Base-by-base conservation (phyloP, 2,329 filamentous ascomycete genomes). In the Pseudogymnoascus sp. region DNA sequence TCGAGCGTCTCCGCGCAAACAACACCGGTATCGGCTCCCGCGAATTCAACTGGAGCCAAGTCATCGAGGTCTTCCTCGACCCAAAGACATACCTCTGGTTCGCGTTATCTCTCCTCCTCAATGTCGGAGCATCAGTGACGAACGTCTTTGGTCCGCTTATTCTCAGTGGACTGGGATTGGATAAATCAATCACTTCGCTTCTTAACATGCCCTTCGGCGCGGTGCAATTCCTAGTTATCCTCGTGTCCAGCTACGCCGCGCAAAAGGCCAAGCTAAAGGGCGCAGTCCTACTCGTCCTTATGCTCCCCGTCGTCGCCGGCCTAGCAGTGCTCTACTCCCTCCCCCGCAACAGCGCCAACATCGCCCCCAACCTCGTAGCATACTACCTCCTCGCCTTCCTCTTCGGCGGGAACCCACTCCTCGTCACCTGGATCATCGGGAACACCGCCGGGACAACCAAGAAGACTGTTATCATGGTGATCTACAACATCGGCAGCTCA, bases 11-110 rank as follows among this genome's bases (percentile, higher is more conserved):
- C 5, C 80, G 89, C 0, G 80, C 85, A 21, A 93, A 93, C 69
- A 85, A 91, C 71, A 90, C 90, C 65, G 90, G 90, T 0, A 86
- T 89, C 14, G 87, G 86, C 1, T 88, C 85, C 66, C 85, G 86
- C 67, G 81, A 88, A 66, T 89, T 87, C 74, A 88, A 88, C 67
- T 78, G 81, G 76, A 80, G 82, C 21, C 90, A 95, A 66, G 77
- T 88, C 1, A 77, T 81, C 14, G 80, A 84, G 65, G 73, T 76
- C 0, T 68, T 77, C 2, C 64, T 78, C 0, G 81, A 84, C 63
- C 75, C 77, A 14, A 83, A 83, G 71, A 81, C 78, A 0, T 83
- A 83, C 69, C 77, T 89, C 3, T 89, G 84, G 77, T 76, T 87
- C 60, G 79, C 72, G 26, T 83, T 89, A 76, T 77, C 82, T 0